Evolutionary conservation across 352 stramenopile genomes (phyloP).

Genomic region (Globisporangium radiosum): DNA sequence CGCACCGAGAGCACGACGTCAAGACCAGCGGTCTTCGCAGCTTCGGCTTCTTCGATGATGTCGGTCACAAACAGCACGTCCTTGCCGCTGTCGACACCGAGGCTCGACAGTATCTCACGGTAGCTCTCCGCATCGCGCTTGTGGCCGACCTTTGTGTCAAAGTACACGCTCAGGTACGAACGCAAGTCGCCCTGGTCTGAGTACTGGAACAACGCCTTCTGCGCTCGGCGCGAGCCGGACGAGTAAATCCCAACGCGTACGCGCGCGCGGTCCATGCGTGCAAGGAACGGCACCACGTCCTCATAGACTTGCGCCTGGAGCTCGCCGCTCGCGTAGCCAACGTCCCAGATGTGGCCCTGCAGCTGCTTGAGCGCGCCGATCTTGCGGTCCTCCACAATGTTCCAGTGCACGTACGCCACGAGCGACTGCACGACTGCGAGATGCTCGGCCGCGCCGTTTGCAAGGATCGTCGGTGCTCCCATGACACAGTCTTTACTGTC

Average conservation of each 20-base stretch:
- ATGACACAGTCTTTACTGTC: constrained; percentile 27
- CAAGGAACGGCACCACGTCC: constrained; percentile 85
- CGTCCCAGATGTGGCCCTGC: constrained; percentile 88
- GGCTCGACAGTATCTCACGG: constrained; percentile 71
- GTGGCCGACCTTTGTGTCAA: constrained; percentile 78
- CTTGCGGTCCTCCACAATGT: constrained; percentile 76
- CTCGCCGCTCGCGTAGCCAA: constrained; percentile 80
- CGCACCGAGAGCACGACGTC: constrained; percentile 73
- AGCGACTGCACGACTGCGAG: constrained; percentile 28
- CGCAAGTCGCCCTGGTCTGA: constrained; percentile 78
- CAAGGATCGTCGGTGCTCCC: constrained; percentile 19
- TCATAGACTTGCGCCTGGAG: constrained; percentile 89
- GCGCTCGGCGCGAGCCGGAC: constrained; percentile 85
- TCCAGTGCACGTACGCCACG: constrained; percentile 60
- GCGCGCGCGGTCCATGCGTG: constrained; percentile 62
- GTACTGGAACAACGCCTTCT: constrained; percentile 85
- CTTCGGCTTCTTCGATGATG: constrained; percentile 79
- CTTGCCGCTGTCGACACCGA: constrained; percentile 69
- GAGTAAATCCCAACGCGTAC: constrained; percentile 92
- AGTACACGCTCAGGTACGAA: constrained; percentile 70
- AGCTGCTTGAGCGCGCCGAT: constrained; percentile 85
- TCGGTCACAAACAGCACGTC: constrained; percentile 89
- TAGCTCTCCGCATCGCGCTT: constrained; percentile 75
- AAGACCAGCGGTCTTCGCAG: constrained; percentile 59
- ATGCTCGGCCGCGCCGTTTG: constrained; percentile 10